Evolutionary conservation across 2,329 filamentous ascomycete genomes (phyloP).

Genomic region (Penicillium nordicum): DNA sequence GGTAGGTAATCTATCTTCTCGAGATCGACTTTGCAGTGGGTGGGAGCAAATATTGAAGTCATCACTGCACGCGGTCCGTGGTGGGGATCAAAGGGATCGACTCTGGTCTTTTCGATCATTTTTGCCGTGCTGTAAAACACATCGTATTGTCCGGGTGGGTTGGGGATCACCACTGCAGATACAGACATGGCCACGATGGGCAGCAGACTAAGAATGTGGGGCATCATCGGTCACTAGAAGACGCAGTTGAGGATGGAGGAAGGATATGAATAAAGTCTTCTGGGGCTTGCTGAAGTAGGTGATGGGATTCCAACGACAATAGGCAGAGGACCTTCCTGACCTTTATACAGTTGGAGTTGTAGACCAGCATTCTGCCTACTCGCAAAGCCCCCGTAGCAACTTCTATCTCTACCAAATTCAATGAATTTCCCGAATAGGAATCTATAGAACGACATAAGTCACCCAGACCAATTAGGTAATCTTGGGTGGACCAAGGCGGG

Average conservation of each 20-base stretch:
- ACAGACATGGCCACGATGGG: background rate
- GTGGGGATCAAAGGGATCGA: conserved; percentile 27
- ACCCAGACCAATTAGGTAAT: background rate
- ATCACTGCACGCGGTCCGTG: conserved; percentile 22
- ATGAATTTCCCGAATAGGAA: background rate
- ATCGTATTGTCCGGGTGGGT: conserved; percentile 5
- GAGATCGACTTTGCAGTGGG: conserved; percentile 9
- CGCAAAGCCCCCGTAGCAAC: background rate
- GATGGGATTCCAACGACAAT: background rate
- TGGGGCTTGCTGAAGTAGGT: background rate
- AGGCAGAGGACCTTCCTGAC: background rate
- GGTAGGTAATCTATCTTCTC: conserved; percentile 26
- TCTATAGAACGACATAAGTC: background rate
- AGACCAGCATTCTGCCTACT: background rate
- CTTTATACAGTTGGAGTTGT: background rate
- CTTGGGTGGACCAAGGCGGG: background rate
- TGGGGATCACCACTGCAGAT: background rate
- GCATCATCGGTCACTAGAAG: background rate
- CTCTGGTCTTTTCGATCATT: conserved; percentile 21
- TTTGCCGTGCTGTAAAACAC: conserved; percentile 4
- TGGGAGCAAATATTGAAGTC: conserved; percentile 29
- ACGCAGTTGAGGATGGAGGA: background rate
- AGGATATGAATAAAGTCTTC: background rate
- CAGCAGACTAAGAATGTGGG: background rate
- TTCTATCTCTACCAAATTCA: background rate